These are phyloP conservation scores for Moesziomyces sp. DNA, from an alignment of 1,284 basidiomycete genomes.

Conservation along the genomic window DNA sequence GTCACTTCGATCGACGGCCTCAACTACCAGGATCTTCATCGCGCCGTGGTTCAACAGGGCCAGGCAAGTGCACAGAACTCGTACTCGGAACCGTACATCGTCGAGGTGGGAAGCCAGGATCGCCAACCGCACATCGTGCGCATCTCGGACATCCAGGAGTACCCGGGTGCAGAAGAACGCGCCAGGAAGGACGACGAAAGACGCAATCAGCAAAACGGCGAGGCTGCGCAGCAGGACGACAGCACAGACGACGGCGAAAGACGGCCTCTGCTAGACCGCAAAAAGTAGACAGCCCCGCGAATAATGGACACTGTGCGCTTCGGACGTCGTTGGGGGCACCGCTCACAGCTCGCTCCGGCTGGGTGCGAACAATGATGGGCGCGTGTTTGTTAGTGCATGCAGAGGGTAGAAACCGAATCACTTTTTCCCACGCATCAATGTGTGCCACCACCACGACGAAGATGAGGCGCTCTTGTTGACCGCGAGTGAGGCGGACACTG, in stretches of 20 bases:
- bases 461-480: no score
- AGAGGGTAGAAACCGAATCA: no score
- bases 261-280: no score
- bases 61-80: conserved; percentile 26
- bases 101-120: conserved; percentile 55
- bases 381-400: no score
- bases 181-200: conserved; percentile 16
- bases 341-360: no score
- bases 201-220: conserved; percentile 5
- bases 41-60: conserved; percentile 20
- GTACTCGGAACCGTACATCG: conserved; percentile 53
- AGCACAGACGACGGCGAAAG: conserved; percentile 1
- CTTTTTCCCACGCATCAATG: no score
- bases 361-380: no score
- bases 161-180: conserved; percentile 33
- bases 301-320: no score
- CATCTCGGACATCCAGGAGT: conserved; percentile 48
- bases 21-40: conserved; percentile 30
- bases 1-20: conserved; percentile 27
- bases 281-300: no score
- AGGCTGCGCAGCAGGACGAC: background rate
- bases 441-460: no score
- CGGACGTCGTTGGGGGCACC: no score
- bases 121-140: conserved; percentile 35
- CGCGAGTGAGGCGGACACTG: no score